phyloP scores from a whole-genome alignment of 2,329 filamentous ascomycete species.

The Rugonectria rugulosa region DNA sequence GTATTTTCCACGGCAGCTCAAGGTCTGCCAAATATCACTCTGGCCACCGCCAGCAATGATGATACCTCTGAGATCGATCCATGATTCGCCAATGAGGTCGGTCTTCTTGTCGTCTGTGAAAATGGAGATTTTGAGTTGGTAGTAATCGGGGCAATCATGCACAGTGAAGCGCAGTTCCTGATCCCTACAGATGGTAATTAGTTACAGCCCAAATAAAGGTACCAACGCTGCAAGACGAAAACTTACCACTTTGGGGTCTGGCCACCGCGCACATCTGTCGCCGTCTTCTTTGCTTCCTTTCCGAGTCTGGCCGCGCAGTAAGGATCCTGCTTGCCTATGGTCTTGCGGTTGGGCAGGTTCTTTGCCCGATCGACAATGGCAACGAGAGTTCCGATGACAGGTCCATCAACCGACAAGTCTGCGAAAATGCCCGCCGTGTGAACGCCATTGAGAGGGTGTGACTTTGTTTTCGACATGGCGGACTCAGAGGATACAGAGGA shows the following conservation, averaged over 20 bases:
- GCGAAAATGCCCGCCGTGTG: conserved; percentile 95
- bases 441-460: conserved; percentile 65
- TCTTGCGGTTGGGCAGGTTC: conserved; percentile 95
- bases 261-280: conserved; percentile 90
- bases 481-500: conserved; percentile 20
- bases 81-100: conserved; percentile 93
- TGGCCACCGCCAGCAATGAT: conserved; percentile 90
- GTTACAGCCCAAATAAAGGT: conserved; percentile 4
- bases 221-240: neutral
- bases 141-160: conserved; percentile 96
- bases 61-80: conserved; percentile 83
- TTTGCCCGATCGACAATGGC: conserved; percentile 93
- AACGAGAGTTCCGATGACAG: conserved; percentile 91
- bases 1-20: conserved; percentile 92
- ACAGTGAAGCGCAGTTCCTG: conserved; percentile 96
- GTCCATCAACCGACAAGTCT: conserved; percentile 92
- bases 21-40: conserved; percentile 88
- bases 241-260: conserved; percentile 93
- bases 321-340: conserved; percentile 97
- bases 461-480: conserved; percentile 63
- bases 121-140: conserved; percentile 91
- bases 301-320: conserved; percentile 94
- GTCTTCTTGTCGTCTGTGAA: conserved; percentile 99
- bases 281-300: conserved; percentile 97
- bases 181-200: conserved; percentile 71